Base-by-base conservation (phyloP, 2,329 filamentous ascomycete species). In the Curvularia sp. region DNA sequence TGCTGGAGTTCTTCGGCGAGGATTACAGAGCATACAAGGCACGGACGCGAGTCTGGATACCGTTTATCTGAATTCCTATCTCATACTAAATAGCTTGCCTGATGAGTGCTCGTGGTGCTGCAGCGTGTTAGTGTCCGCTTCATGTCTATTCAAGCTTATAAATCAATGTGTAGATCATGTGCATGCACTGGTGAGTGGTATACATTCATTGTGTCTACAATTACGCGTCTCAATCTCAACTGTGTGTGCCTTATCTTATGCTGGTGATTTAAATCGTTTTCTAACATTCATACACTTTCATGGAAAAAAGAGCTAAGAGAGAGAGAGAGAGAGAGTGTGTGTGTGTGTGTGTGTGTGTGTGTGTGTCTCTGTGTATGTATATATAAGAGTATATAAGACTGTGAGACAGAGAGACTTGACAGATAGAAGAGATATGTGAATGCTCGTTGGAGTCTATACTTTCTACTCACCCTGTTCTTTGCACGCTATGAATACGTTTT, bases 1-100 rank as follows among this genome's bases (percentile, higher is more conserved):
- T 99, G 49, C 79, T 94, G 7, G 80, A 83, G 13, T 97, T 98
- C 79, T 99, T 98, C 74, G 90, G 89, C 0, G 82, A 89, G 7
- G 89, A 96, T 48, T 99, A 98, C 75, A 78, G 87, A 19, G 77
- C 86, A 18, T 99, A 96, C 74, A 84, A 85, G 67, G 83, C 84
- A 71, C 83, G 82, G 55, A 93, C 93, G 4, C 82, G 84, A 42
- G 91, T 93, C 8, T 87, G 87, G 72, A 96, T 99, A 69, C 95
- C 94, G 0, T 91, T 96, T 60, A 88, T 94, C 13, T 58, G 32
- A 49, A 23, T 18, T 10, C 34, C 4, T 19, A 25, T 9, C 12
- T 9, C 23, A 25, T 30, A 45, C 3, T 23, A 4, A 42, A 21
- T 38, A 18, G 18, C 3, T 9, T 15, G 18, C 10, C 18, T 36